Evolutionary conservation across 2,329 filamentous ascomycete genomes (phyloP).

Genomic region (Fusarium sambucinum): DNA sequence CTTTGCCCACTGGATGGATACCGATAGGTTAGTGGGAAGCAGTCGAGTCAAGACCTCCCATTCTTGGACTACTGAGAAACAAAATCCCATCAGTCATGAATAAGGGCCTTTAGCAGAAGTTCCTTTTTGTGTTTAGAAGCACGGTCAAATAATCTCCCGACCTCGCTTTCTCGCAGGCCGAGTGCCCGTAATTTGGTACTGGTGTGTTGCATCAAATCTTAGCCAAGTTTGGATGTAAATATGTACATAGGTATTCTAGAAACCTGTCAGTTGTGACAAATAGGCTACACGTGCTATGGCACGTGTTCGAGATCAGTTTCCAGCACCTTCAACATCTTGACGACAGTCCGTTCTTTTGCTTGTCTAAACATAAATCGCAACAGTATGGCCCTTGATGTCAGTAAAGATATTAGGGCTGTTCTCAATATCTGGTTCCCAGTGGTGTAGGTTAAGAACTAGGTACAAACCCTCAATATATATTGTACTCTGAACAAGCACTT

Average conservation of each 20-base stretch:
- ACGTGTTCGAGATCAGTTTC: not conserved
- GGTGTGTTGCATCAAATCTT: slow-evolving; percentile 23
- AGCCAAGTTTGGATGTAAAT: slow-evolving; percentile 1
- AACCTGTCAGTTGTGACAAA: not conserved
- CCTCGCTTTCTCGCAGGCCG: not conserved
- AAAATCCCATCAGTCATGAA: not conserved
- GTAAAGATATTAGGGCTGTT: not conserved
- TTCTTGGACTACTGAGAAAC: not conserved
- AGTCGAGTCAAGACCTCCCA: not conserved
- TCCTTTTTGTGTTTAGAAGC: not conserved
- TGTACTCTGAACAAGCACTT: no score
- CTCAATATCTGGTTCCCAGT: not conserved
- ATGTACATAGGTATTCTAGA: not conserved
- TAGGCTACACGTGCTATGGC: not conserved
- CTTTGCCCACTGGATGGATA: not conserved
- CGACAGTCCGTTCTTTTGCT: not conserved
- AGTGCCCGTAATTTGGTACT: not conserved
- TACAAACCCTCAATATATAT: not conserved
- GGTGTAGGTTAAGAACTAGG: not conserved
- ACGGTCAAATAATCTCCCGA: not conserved
- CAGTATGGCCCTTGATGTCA: no score
- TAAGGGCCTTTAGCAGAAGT: not conserved
- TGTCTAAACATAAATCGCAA: not conserved
- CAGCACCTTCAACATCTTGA: not conserved
- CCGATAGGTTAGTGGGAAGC: not conserved